Evolutionary conservation across 2,329 filamentous ascomycete genomes (phyloP).

Genomic region (Lasiodiplodia theobromae): DNA sequence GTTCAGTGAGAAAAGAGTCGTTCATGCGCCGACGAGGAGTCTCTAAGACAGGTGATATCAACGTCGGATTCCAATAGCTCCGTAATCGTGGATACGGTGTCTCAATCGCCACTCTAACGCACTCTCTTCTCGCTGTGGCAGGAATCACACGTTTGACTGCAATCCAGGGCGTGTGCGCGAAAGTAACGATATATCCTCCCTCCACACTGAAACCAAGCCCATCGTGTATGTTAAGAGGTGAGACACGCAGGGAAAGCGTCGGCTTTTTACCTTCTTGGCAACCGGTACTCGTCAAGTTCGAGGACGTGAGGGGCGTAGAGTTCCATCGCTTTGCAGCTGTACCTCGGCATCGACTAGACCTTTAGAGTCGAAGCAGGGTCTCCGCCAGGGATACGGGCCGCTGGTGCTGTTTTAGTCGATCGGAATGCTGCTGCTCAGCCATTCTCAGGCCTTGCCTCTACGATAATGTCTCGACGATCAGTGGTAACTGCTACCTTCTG

Average conservation of each 20-base stretch:
- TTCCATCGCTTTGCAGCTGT: background rate
- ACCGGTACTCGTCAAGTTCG: background rate
- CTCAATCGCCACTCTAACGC: slow-evolving; percentile 12
- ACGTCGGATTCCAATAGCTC: slow-evolving; percentile 3
- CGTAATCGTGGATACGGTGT: background rate
- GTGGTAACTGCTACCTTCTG: background rate
- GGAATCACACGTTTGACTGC: background rate
- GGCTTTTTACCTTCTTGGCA: background rate
- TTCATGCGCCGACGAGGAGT: background rate
- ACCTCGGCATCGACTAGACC: background rate
- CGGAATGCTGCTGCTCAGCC: slow-evolving; percentile 8
- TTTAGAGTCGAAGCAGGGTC: background rate
- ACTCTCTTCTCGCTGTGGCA: background rate
- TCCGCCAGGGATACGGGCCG: slow-evolving; percentile 10
- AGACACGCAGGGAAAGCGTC: background rate
- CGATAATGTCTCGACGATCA: background rate
- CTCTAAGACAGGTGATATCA: slow-evolving; percentile 3
- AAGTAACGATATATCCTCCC: background rate
- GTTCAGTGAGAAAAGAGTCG: background rate
- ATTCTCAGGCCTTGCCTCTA: background rate
- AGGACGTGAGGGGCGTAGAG: background rate
- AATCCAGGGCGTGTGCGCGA: background rate
- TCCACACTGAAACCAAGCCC: background rate
- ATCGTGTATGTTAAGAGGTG: slow-evolving; percentile 1
- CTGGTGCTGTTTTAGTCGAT: slow-evolving; percentile 18